Base-by-base conservation (phyloP, 2,329 filamentous ascomycete genomes). In the Fusarium protoensiforme region DNA sequence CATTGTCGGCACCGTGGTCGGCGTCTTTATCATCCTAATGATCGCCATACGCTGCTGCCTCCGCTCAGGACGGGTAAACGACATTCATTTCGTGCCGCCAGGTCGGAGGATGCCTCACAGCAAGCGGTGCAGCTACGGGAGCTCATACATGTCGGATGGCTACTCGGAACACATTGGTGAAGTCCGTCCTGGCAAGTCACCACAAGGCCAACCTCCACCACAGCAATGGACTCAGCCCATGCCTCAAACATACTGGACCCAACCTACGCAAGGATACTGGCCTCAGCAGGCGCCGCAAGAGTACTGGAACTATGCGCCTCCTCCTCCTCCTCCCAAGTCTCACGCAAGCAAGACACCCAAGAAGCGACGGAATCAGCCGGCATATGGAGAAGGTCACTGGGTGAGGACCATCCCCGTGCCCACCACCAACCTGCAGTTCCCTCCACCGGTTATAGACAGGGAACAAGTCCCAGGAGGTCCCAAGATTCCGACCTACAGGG, bases 1-100 rank as follows among this genome's bases (percentile, higher is more conserved):
- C 41, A 83, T 86, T 20, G 73, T 84, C 2, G 84, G 84, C 31
- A 80, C 80, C 36, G 68, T 85, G 2, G 76, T 84, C 13, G 84
- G 80, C 3, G 72, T 81, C n/a, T 79, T 82, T n/a, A 57, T 82
- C 27, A 67, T 84, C 24, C 59, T 80, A 33, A 61, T 84, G 33
- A 29, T 84, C 18, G 64, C 79, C 41, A 74, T 81, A 61, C 80
- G 76, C 57, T 85, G 81, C 75, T 72, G 76, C 33, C 71, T 67
- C 39, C 63, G 79, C 22, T 66, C 66, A 20, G 66, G 46, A 5
- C 65, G 43, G 1, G 67, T 62, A 9, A 65, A 31, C 24, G 38
- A 53, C 7, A 48, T 67, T 29, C 29, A 46, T 46, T 27, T 61
- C 22, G 61, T 57, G 5, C 36, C 27, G 14, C 29, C 20, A 9